Percentiles rank a stretch among this genome's conserved stretches.
Evolutionary conservation across 306 rosid genomes (phyloP).

Genomic region (Malus sieversii): DNA sequence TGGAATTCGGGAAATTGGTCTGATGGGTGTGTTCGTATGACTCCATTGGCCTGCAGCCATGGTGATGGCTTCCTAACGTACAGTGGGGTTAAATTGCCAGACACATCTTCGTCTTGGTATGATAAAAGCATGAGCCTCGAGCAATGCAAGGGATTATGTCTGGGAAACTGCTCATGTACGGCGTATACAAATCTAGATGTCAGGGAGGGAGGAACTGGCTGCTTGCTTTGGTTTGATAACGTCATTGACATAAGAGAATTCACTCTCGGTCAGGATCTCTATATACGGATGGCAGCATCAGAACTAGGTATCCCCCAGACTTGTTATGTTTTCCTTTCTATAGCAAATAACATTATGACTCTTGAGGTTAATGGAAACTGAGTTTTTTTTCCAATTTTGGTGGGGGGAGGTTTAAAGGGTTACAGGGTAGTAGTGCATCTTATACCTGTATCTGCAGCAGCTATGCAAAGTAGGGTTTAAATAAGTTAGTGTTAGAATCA

Average conservation of each 20-base stretch:
- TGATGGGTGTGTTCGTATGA: constrained; percentile 29
- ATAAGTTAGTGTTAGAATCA: too few species aligned
- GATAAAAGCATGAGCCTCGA: constrained; percentile 13
- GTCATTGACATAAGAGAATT: constrained; percentile 21
- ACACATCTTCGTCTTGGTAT: constrained; percentile 2
- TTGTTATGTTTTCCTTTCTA: neutral
- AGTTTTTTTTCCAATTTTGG: too few species aligned
- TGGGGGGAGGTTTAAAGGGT: too few species aligned
- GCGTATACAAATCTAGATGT: constrained; percentile 33
- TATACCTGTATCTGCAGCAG: neutral
- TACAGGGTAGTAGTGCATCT: neutral
- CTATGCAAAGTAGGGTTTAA: too few species aligned
- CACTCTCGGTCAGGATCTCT: neutral
- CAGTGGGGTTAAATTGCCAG: constrained; percentile 24
- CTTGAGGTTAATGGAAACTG: too few species aligned
- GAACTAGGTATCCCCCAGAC: neutral
- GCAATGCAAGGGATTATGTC: constrained; percentile 26
- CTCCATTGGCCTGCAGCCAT: constrained; percentile 15
- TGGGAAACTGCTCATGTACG: constrained; percentile 31
- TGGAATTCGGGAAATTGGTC: constrained; percentile 25
- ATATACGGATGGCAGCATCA: constrained; percentile 5
- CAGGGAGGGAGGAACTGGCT: constrained; percentile 22
- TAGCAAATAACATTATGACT: too few species aligned
- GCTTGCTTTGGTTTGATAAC: constrained; percentile 30
- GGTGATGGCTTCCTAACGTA: constrained; percentile 23